A percentile compares a stretch with the other conserved stretches of the same genome.
These are phyloP conservation scores for Penicillium coffeae DNA, from an alignment of 495 filamentous ascomycete genomes.

Conservation along the genomic window DNA sequence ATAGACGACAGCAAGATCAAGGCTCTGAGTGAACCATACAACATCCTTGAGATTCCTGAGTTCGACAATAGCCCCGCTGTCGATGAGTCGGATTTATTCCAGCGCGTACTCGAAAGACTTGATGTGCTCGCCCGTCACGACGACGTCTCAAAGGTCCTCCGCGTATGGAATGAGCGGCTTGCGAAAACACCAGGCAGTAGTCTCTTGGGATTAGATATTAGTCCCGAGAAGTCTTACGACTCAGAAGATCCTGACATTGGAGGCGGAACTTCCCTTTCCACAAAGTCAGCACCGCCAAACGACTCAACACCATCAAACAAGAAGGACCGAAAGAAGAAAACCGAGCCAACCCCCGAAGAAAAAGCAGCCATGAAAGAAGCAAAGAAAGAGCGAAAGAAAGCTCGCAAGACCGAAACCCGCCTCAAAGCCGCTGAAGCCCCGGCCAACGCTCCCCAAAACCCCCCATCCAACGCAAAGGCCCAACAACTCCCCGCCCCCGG, in stretches of 20 bases:
- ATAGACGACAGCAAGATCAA: conserved; percentile 82
- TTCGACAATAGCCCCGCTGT: conserved; percentile 43
- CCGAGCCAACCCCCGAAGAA: not conserved
- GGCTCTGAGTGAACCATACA: conserved; percentile 76
- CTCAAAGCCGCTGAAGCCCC: not conserved
- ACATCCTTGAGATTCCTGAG: conserved; percentile 75
- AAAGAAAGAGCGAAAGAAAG: not conserved
- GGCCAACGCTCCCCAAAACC: not conserved
- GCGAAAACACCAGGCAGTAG: conserved; percentile 8
- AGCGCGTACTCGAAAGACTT: conserved; percentile 29
- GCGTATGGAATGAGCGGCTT: conserved; percentile 21
- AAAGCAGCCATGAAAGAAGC: not conserved
- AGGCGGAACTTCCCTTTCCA: conserved; percentile 13
- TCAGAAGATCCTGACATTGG: conserved; percentile 9
- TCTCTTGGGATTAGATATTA: conserved; percentile 24
- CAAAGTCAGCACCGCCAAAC: not conserved
- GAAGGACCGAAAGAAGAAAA: not conserved
- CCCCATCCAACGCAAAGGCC: not conserved
- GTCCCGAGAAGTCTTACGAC: conserved; percentile 1
- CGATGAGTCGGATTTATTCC: conserved; percentile 32
- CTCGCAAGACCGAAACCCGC: not conserved
- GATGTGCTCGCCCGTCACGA: conserved; percentile 30
- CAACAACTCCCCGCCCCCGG: not conserved
- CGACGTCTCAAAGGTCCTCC: conserved; percentile 40
- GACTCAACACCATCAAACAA: not conserved